phyloP scores from a whole-genome alignment of 768 basidiomycete genomes.

The Xerocomellus intermedius region DNA sequence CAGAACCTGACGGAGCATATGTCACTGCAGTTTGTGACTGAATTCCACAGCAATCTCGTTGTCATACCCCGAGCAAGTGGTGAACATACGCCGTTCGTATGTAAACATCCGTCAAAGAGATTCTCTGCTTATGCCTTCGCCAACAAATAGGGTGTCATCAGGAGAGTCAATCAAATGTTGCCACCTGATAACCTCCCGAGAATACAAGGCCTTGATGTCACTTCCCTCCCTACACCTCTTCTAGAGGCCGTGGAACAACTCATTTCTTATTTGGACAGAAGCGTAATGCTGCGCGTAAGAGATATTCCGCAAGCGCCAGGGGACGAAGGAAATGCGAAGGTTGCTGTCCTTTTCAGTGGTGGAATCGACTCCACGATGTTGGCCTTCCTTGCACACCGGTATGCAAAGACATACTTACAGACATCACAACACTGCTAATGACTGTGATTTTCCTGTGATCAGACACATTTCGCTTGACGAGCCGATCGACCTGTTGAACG shows the following conservation, averaged over 20 bases:
- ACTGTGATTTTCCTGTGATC: neutral
- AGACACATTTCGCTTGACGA: constrained; percentile 75
- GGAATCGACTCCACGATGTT: constrained; percentile 91
- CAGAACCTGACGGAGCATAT: neutral
- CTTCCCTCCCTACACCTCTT: constrained; percentile 32
- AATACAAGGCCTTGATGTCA: constrained; percentile 22
- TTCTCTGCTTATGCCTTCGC: neutral
- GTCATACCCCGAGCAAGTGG: constrained; percentile 22
- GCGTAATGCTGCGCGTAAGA: constrained; percentile 65
- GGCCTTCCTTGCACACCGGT: constrained; percentile 78
- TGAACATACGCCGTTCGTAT: constrained; percentile 22
- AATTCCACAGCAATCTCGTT: constrained; percentile 20
- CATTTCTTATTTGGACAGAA: constrained; percentile 55
- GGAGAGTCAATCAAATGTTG: constrained; percentile 45
- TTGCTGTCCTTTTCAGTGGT: constrained; percentile 92
- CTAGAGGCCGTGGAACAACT: constrained; percentile 46
- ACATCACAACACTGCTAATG: neutral
- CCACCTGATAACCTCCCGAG: constrained; percentile 44
- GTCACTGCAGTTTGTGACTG: constrained; percentile 17
- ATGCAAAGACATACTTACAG: constrained; percentile 16
- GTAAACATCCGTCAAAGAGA: constrained; percentile 1
- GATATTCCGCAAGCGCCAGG: constrained; percentile 58
- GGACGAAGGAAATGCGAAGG: constrained; percentile 44
- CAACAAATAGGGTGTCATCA: constrained; percentile 41
- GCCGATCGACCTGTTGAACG: constrained; percentile 89